These are phyloP conservation scores for Melampsora abietis-canadensis DNA, from an alignment of 1,284 basidiomycete genomes.

Conservation along the genomic window DNA sequence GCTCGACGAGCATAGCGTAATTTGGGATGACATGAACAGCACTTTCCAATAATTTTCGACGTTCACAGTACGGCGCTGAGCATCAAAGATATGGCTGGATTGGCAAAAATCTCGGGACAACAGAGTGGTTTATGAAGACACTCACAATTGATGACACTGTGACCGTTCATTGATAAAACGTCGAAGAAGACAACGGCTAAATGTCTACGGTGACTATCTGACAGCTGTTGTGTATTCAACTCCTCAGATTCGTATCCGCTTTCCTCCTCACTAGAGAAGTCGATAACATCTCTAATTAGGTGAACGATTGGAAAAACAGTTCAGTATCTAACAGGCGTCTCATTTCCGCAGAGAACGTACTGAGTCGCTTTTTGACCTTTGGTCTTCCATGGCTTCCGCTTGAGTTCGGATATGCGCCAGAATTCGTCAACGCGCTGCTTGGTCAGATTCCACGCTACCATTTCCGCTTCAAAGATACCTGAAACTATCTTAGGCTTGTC, in stretches of 20 bases:
- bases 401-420: conserved; percentile 50
- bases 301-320: not conserved
- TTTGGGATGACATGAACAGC: conserved; percentile 61
- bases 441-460: conserved; percentile 70
- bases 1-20: conserved; percentile 54
- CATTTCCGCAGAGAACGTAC: not conserved
- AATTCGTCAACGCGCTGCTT: conserved; percentile 56
- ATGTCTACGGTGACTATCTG: conserved; percentile 58
- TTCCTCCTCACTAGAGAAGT: not conserved
- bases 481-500: conserved; percentile 4
- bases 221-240: conserved; percentile 55
- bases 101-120: not conserved
- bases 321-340: not conserved
- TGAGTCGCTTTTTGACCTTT: not conserved
- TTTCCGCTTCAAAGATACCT: conserved; percentile 77
- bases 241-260: conserved; percentile 54
- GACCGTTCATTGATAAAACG: conserved; percentile 64
- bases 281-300: not conserved
- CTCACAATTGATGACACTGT: conserved; percentile 59
- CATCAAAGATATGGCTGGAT: not conserved
- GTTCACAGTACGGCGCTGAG: conserved; percentile 59
- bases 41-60: conserved; percentile 64
- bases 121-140: not conserved
- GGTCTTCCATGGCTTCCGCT: conserved; percentile 12
- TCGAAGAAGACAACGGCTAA: conserved; percentile 82